These are phyloP conservation scores for Neonectria faginata DNA, from an alignment of 2,329 filamentous ascomycete species.

Conservation along the genomic window DNA sequence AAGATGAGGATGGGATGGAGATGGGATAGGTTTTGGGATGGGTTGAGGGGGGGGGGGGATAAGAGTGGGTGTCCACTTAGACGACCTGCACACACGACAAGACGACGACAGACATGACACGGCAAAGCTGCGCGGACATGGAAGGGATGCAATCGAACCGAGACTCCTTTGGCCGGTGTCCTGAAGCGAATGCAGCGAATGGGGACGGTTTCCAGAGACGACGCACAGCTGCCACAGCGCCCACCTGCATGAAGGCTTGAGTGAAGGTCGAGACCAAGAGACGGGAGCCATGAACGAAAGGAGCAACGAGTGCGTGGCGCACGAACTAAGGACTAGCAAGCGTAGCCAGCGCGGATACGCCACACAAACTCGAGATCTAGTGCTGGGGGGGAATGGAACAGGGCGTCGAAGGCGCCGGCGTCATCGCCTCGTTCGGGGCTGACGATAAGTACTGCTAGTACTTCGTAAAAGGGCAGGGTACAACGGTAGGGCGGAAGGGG, in stretches of 20 bases:
- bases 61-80: no score
- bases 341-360: background rate
- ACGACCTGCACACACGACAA: no score
- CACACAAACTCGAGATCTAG: background rate
- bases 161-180: constrained; percentile 38
- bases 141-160: constrained; percentile 14
- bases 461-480: no score
- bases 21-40: no score
- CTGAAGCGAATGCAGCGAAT: constrained; percentile 31
- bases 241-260: constrained; percentile 33
- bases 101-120: no score
- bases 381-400: constrained; percentile 1
- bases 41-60: no score
- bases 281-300: constrained; percentile 12
- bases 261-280: background rate
- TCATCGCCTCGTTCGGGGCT: constrained; percentile 42
- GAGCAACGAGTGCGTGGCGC: constrained; percentile 25
- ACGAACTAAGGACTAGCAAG: background rate
- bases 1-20: background rate
- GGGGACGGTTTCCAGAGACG: constrained; percentile 32
- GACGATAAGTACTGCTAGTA: constrained; percentile 19
- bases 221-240: constrained; percentile 16
- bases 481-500: constrained; percentile 5
- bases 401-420: no score
- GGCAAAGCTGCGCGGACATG: no score